Base-by-base conservation (phyloP, 73 alveolate genomes). In the Strombidium stylifer region DNA sequence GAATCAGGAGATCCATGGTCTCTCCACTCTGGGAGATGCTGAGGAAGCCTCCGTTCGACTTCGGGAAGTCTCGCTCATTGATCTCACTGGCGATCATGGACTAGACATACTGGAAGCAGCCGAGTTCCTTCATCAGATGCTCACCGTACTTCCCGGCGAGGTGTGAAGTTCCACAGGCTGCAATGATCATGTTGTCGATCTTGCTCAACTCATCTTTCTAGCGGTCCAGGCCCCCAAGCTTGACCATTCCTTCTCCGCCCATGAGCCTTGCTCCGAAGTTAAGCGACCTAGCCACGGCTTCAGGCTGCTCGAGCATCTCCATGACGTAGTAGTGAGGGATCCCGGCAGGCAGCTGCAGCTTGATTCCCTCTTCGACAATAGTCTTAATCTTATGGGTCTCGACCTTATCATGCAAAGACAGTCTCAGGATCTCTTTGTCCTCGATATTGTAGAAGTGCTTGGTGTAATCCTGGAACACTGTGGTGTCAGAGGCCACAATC, bases 11-110 rank as follows among this genome's bases (percentile, higher is more conserved):
- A 71, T 92, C 98, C 69, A 64, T 73, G 18, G 98, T 92, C 67
- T 88, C 98, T 19, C 98, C 98, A 7, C 93, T 74, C 55, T 92
- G 70, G 15, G 93, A 55, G 35, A 92, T 81, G 10, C 77, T 53
- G 15, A 92, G 76, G 37, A 78, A 68, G 3, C 97, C 97, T n/a
- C 89, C 83, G 42, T 69, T 46, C 26, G 45, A 44, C 5, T 58
- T 40, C 31, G 84, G 84, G 19, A 87, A 19, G 50, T 84, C 89
- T 21, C 25, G 21, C 15, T 5, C 69, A 1, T 55, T 27, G 41
- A 71, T 70, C 61, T 86, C 93, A 16, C 84, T 36, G n/a, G 93
- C 93, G 41, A 78, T 89, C n/a, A 78, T 59, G 4, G 85, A 79
- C 50, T 84, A 64, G 16, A 86, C 93, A 51, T 77, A 74, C 24